phyloP scores from a whole-genome alignment of 495 filamentous ascomycete genomes.

The Xylaria palmicola region DNA sequence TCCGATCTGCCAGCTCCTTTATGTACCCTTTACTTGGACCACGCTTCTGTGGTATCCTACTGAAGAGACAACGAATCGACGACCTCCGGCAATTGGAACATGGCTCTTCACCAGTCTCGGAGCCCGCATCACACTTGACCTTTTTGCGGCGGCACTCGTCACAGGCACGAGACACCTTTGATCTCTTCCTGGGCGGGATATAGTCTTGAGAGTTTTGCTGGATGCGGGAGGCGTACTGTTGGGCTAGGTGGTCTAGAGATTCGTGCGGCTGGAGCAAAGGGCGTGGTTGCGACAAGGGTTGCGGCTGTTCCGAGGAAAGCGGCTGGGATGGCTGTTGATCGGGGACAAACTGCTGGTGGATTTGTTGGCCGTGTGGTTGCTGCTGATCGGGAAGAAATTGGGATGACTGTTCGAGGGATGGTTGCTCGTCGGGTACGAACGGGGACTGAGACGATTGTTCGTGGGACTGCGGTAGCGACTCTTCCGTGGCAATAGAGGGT shows the following conservation, averaged over 20 bases:
- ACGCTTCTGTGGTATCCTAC: constrained; percentile 89
- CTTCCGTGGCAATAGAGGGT: constrained; percentile 16
- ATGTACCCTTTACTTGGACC: constrained; percentile 98
- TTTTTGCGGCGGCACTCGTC: constrained; percentile 96
- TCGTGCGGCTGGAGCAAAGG: constrained; percentile 31
- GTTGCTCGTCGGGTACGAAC: constrained; percentile 21
- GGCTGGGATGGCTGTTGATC: constrained; percentile 24
- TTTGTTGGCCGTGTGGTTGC: constrained; percentile 19
- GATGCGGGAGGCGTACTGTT: constrained; percentile 13
- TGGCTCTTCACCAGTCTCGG: constrained; percentile 72
- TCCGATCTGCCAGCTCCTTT: constrained; percentile 88
- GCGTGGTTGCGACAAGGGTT: constrained; percentile 31
- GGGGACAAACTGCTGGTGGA: constrained; percentile 27
- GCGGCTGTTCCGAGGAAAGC: constrained; percentile 30
- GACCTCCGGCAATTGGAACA: constrained; percentile 87
- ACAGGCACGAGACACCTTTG: constrained; percentile 90
- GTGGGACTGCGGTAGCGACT: background rate
- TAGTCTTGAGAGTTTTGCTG: constrained; percentile 49
- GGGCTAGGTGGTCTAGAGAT: constrained; percentile 24
- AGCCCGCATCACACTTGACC: constrained; percentile 89
- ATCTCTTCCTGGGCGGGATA: constrained; percentile 74
- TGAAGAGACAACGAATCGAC: constrained; percentile 78
- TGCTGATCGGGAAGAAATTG: constrained; percentile 23
- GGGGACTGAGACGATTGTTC: constrained; percentile 12
- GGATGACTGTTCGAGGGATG: constrained; percentile 19